A percentile compares a stretch with the other conserved stretches of the same genome.
These are phyloP conservation scores for Pleurostoma richardsiae DNA, from an alignment of 2,329 filamentous ascomycete species.

Conservation along the genomic window DNA sequence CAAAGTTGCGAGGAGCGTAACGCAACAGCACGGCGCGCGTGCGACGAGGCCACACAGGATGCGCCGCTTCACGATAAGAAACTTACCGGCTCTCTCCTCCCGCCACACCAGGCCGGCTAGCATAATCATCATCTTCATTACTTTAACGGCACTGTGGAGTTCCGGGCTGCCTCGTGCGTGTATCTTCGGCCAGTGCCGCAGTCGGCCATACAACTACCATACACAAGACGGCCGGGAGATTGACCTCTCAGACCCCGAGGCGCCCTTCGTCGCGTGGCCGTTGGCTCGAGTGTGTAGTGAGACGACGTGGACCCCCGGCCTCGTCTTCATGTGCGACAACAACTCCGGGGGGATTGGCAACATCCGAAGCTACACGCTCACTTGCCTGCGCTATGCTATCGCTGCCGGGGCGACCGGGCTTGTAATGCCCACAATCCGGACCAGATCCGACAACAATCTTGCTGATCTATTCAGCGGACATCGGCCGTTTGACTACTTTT, in stretches of 20 bases:
- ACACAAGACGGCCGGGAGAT: constrained; percentile 10
- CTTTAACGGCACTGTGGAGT: constrained; percentile 16
- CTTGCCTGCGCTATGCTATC: constrained; percentile 42
- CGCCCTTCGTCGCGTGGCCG: constrained; percentile 40
- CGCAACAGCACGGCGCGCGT: too few relatives aligned
- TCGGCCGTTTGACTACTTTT: constrained; percentile 38
- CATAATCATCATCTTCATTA: constrained; percentile 11
- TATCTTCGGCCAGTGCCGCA: constrained; percentile 10
- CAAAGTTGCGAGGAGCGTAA: too few relatives aligned
- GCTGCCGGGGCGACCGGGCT: constrained; percentile 40
- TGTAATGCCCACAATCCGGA: constrained; percentile 38
- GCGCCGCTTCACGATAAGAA: too few relatives aligned
- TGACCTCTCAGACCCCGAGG: constrained; percentile 31
- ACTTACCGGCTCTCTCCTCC: too few relatives aligned
- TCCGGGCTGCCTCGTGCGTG: constrained; percentile 16
- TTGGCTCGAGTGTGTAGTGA: constrained; percentile 37
- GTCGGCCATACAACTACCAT: not conserved
- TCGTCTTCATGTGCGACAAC: constrained; percentile 44
- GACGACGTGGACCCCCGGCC: constrained; percentile 30
- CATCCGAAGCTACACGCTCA: constrained; percentile 45
- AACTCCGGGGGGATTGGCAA: constrained; percentile 47
- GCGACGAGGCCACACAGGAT: too few relatives aligned
- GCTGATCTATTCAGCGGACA: constrained; percentile 33
- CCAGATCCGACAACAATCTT: constrained; percentile 33
- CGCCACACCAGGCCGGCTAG: too few relatives aligned